Base-by-base conservation (phyloP, 2,329 filamentous ascomycete species). In the Endoconidiophora laricicola region DNA sequence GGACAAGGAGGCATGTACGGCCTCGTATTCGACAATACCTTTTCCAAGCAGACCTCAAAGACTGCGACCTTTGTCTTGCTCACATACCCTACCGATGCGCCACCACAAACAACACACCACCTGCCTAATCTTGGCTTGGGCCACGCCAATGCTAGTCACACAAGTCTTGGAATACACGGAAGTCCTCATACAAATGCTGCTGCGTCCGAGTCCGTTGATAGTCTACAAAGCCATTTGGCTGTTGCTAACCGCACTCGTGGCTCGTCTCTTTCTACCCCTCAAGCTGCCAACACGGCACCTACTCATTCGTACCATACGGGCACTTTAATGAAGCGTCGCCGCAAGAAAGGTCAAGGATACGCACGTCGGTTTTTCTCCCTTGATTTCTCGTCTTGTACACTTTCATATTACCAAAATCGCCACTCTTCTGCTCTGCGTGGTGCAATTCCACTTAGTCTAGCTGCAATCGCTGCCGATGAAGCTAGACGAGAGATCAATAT, bases 1-100 rank as follows among this genome's bases (percentile, higher is more conserved):
- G 79, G 78, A 33, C 79, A 91, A 55, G 85, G 81, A 22, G 91
- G 91, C 60, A 95, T 94, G 78, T 98, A 94, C 62, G 91, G 88
- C 51, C 71, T 98, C 54, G 86, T 96, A 29, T 94, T 98, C 61
- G 91, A 98, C 74, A 98, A 98, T 61, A 98, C 91, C 24, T 98
- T 98, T 63, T 94, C 88, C 54, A 96, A 95, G 67, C 85, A 82
- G 63, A 81, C 84, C 40, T 91, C 88, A 48, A 98, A 98, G 68
- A 94, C 83, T 26, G 87, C 87, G 18, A 96, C 90, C 6, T 86
- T 98, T 60, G 88, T 95, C 36, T 77, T 98, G 48, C 75, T 96
- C 62, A 96, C 87, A 38, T 95, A 96, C 60, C 88, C 90, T 7
- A 88, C 86, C 36, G 83, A 81, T 57, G 75, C 79, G 4, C 78